A percentile compares a stretch with the other conserved stretches of the same genome.
phyloP scores from a whole-genome alignment of 2,329 filamentous ascomycete species.

The Stachybotrys chartarum region DNA sequence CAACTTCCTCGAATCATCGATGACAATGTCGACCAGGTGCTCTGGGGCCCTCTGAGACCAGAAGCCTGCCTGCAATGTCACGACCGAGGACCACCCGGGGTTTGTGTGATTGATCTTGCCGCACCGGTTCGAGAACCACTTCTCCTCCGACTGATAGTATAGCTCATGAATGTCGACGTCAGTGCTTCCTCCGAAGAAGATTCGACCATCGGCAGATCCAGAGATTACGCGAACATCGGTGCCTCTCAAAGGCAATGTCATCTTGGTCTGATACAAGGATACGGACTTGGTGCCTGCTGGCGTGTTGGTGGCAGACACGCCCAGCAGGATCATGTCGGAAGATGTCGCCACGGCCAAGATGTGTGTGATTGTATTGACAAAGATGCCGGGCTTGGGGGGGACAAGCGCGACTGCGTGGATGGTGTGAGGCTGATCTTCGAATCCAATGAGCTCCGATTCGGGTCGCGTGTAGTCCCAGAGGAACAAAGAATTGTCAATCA shows the following conservation, averaged over 20 bases:
- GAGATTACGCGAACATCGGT: slow-evolving; percentile 72
- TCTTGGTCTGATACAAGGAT: slow-evolving; percentile 79
- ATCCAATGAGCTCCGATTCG: slow-evolving; percentile 87
- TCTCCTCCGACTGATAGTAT: slow-evolving; percentile 93
- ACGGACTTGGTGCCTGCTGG: slow-evolving; percentile 66
- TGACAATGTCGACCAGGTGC: slow-evolving; percentile 67
- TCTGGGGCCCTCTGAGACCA: slow-evolving; percentile 50
- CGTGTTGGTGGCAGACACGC: slow-evolving; percentile 62
- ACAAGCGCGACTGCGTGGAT: slow-evolving; percentile 90
- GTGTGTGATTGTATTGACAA: slow-evolving; percentile 78
- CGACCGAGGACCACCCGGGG: slow-evolving; percentile 60
- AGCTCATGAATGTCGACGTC: slow-evolving; percentile 91
- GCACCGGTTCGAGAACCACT: slow-evolving; percentile 88
- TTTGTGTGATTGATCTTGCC: slow-evolving; percentile 84
- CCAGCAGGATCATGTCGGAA: slow-evolving; percentile 79
- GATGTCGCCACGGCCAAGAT: slow-evolving; percentile 85
- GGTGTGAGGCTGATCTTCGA: slow-evolving; percentile 78
- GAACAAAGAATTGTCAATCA: slow-evolving; percentile 92
- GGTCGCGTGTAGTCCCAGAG: slow-evolving; percentile 95
- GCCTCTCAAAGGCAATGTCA: slow-evolving; percentile 71
- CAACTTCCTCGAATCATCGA: slow-evolving; percentile 83
- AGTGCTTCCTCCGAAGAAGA: slow-evolving; percentile 79
- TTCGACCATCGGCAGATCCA: slow-evolving; percentile 76
- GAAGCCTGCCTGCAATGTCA: slow-evolving; percentile 42
- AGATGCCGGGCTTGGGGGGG: slow-evolving; percentile 78